Conservation (phyloP, 805 yeast species). For the Monosporozyma aquatica region DNA sequence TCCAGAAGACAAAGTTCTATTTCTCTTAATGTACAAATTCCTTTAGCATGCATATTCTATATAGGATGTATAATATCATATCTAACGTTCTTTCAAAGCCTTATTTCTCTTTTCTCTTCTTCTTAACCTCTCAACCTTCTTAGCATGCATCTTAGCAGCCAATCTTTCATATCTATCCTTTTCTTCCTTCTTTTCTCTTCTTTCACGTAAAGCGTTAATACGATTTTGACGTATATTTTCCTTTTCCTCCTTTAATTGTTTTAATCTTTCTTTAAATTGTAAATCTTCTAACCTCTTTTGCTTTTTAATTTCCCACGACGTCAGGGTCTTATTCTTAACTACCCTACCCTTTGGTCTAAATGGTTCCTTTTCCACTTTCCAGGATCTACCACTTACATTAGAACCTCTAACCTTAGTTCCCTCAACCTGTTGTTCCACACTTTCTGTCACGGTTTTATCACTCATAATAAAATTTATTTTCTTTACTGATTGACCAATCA, state of each 20-base stretch:
- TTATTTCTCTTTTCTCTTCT: conserved; percentile 93
- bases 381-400: conserved; percentile 56
- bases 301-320: conserved; percentile 58
- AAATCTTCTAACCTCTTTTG: conserved; percentile 57
- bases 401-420: conserved; percentile 33
- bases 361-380: conserved; percentile 63
- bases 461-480: neutral
- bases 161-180: conserved; percentile 76
- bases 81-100: conserved; percentile 76
- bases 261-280: conserved; percentile 58
- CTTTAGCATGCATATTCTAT: too few species aligned
- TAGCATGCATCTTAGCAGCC: conserved; percentile 83
- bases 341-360: conserved; percentile 56
- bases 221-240: conserved; percentile 46
- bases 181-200: conserved; percentile 76
- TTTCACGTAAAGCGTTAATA: conserved; percentile 54
- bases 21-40: neutral
- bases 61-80: too few species aligned
- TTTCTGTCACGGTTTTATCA: neutral
- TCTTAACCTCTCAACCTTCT: conserved; percentile 82
- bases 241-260: conserved; percentile 72
- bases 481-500: too few species aligned
- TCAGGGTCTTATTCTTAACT: conserved; percentile 35
- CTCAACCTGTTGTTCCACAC: conserved; percentile 1
- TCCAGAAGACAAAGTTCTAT: too few species aligned